These are phyloP conservation scores for Cafeteria roenbergensis DNA, from an alignment of 108 stramenopile genomes.

Conservation along the genomic window DNA sequence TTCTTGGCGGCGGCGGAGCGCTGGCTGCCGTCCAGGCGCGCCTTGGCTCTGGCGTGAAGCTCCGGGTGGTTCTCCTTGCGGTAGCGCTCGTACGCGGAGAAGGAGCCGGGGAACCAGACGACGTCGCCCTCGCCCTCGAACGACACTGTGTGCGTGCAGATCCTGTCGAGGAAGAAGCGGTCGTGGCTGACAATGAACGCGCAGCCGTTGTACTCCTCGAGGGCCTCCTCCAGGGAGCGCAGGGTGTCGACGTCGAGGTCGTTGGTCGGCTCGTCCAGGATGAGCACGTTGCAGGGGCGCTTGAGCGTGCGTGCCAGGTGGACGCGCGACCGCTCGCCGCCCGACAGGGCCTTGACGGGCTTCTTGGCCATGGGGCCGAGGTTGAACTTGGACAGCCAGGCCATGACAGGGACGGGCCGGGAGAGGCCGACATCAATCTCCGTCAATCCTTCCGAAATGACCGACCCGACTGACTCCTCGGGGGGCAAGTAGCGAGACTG, in stretches of 20 bases:
- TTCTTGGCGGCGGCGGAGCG: too few relatives aligned
- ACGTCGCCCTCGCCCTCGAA: slow-evolving; percentile 70
- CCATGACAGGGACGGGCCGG: slow-evolving; percentile 55
- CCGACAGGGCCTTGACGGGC: slow-evolving; percentile 60
- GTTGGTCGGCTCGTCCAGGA: slow-evolving; percentile 86
- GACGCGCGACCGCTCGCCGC: slow-evolving; percentile 81
- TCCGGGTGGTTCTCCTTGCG: too few relatives aligned
- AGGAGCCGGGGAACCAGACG: too few relatives aligned
- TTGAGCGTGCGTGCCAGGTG: slow-evolving; percentile 74
- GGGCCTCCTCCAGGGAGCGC: slow-evolving; percentile 70
- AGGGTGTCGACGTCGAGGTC: slow-evolving; percentile 77
- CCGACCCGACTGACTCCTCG: too few relatives aligned
- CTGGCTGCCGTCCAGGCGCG: too few relatives aligned
- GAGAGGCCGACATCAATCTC: slow-evolving; percentile 72
- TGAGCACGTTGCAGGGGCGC: slow-evolving; percentile 62
- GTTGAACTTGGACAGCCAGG: slow-evolving; percentile 76
- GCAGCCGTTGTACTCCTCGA: slow-evolving; percentile 76
- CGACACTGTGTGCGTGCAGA: slow-evolving; percentile 79
- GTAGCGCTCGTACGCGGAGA: too few relatives aligned
- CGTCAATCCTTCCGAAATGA: slow-evolving; percentile 61
- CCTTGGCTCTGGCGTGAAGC: too few relatives aligned
- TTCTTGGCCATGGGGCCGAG: slow-evolving; percentile 71
- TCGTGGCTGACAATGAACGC: slow-evolving; percentile 86
- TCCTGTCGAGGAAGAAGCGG: slow-evolving; percentile 79
- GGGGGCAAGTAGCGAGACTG: slow-evolving; percentile 85